Conservation (phyloP, 768 basidiomycete genomes). For the Pleurotus giganteus region DNA sequence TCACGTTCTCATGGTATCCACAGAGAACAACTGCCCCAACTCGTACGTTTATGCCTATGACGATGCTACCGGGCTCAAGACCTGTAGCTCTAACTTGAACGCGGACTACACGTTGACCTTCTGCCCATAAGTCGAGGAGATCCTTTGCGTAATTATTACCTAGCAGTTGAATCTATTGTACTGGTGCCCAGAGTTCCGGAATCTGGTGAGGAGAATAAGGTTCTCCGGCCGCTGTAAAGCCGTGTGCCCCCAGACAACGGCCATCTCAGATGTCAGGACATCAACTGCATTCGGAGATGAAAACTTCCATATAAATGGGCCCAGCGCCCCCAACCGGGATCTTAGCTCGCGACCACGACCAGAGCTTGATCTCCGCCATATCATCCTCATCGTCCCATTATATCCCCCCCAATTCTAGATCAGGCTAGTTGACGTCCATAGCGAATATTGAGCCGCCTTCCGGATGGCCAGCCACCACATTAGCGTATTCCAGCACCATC, state of each 20-base stretch:
- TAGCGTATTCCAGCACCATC: conserved; percentile 6
- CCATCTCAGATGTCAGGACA: not conserved
- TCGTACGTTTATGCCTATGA: conserved; percentile 45
- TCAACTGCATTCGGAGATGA: not conserved
- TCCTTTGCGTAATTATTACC: not conserved
- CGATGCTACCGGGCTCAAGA: conserved; percentile 47
- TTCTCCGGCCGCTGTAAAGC: not conserved
- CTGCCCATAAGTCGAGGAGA: conserved; percentile 22
- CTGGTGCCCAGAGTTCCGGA: conserved; percentile 6
- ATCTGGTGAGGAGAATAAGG: conserved; percentile 4
- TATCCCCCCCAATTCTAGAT: too few relatives aligned
- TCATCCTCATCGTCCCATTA: not conserved
- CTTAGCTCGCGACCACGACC: conserved; percentile 1
- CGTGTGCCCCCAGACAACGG: conserved; percentile 1
- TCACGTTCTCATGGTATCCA: not conserved
- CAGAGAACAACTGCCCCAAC: conserved; percentile 28
- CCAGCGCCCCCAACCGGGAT: conserved; percentile 8
- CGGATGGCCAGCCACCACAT: conserved; percentile 3
- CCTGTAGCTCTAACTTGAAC: conserved; percentile 26
- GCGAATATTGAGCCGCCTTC: not conserved
- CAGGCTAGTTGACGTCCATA: not conserved
- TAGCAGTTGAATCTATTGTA: not conserved
- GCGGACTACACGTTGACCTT: conserved; percentile 37
- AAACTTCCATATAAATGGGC: not conserved
- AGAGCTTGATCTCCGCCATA: conserved; percentile 1